Percentiles rank a stretch among this genome's conserved stretches.
These are phyloP conservation scores for Penicillium turbatum DNA, from an alignment of 495 filamentous ascomycete species.

Conservation along the genomic window DNA sequence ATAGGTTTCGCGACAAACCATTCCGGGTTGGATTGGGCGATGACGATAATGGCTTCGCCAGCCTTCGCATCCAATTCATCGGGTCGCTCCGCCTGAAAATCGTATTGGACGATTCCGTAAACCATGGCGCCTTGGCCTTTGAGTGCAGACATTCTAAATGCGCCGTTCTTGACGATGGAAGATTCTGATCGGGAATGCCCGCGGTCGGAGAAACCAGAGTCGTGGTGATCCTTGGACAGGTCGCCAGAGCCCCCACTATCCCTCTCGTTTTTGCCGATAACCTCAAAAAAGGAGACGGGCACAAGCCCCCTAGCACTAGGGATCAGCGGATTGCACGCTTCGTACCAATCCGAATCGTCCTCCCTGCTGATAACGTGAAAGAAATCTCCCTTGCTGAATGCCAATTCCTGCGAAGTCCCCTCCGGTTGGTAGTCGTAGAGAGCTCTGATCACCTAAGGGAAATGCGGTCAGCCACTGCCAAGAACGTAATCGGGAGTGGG, in stretches of 20 bases:
- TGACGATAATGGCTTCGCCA: slow-evolving; percentile 95
- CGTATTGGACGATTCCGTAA: slow-evolving; percentile 94
- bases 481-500: slow-evolving; percentile 13
- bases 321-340: slow-evolving; percentile 93
- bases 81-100: slow-evolving; percentile 90
- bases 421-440: slow-evolving; percentile 87
- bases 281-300: slow-evolving; percentile 88
- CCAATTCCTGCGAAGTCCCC: slow-evolving; percentile 66
- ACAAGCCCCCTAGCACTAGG: slow-evolving; percentile 86
- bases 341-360: slow-evolving; percentile 94
- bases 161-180: slow-evolving; percentile 26
- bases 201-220: slow-evolving; percentile 78
- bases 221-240: slow-evolving; percentile 58
- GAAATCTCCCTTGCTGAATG: slow-evolving; percentile 92
- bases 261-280: slow-evolving; percentile 83
- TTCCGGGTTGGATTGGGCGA: slow-evolving; percentile 98
- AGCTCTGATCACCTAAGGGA: slow-evolving; percentile 85
- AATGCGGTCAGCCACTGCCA: slow-evolving; percentile 18
- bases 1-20: slow-evolving; percentile 99
- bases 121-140: slow-evolving; percentile 79
- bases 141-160: slow-evolving; percentile 50
- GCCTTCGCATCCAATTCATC: slow-evolving; percentile 94
- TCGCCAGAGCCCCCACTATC: slow-evolving; percentile 71
- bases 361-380: slow-evolving; percentile 98
- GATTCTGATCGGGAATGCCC: slow-evolving; percentile 35